A percentile compares a stretch with the other conserved stretches of the same genome.
Conservation (phyloP, 352 stramenopile species). For the Elongisporangium undulatum region DNA sequence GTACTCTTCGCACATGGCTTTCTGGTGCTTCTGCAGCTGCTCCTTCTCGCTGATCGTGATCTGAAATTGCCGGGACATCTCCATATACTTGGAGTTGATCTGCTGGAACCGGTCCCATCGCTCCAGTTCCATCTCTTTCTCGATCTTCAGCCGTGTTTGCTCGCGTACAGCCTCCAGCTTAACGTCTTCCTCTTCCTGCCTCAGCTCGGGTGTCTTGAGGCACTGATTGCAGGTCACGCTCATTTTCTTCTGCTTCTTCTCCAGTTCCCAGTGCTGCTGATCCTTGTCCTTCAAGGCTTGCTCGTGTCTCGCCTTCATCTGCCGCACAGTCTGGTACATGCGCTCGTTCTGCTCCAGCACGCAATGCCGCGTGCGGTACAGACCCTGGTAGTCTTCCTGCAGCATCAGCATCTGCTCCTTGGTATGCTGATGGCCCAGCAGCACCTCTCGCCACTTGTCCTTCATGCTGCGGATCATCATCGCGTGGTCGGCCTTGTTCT, state of each 20-base stretch:
- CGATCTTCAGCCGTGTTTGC: constrained; percentile 39
- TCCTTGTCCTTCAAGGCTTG: constrained; percentile 45
- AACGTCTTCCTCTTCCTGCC: constrained; percentile 25
- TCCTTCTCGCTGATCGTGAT: constrained; percentile 24
- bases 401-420: constrained; percentile 64
- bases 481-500: constrained; percentile 43
- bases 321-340: constrained; percentile 34
- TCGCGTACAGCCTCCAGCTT: constrained; percentile 46
- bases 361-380: constrained; percentile 38
- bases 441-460: constrained; percentile 58
- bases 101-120: constrained; percentile 68
- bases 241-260: constrained; percentile 54
- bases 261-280: constrained; percentile 48
- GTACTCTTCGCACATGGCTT: constrained; percentile 23
- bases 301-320: constrained; percentile 44
- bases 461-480: constrained; percentile 51
- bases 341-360: constrained; percentile 44
- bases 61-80: constrained; percentile 40
- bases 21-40: constrained; percentile 20
- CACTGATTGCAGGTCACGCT: constrained; percentile 39
- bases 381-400: constrained; percentile 65
- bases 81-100: constrained; percentile 65
- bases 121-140: constrained; percentile 54
- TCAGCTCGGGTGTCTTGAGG: constrained; percentile 52
- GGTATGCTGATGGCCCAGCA: constrained; percentile 31